Evolutionary conservation across 257 asterid species (phyloP), one percentile per base, ranked within the genome.

Genomic region (Coffea canephora): DNA sequence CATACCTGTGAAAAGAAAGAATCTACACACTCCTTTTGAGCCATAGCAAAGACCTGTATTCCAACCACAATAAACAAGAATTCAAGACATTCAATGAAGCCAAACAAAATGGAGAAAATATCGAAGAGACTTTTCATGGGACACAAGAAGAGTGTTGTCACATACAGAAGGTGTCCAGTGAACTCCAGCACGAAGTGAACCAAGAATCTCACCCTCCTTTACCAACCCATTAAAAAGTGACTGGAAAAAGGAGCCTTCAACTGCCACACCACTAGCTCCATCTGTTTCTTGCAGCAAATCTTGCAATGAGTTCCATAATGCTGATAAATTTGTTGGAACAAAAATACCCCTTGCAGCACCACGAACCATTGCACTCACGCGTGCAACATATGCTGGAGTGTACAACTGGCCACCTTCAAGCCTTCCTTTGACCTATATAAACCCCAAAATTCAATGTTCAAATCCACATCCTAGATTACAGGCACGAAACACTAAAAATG

Each of bases 371-470:
- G 98, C 97, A 87, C 85, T 89, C 82, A 96, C 92, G 69, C 97
- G 97, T 1, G 95, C 92, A 73, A 96, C 96, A 88, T 96, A 92
- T 52, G 97, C 99, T 4, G 99, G 98, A n/a, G 99, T 96, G 85
- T 92, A 96, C 87, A 96, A 73, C 79, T 94, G 99, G 41, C 98
- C 99, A 18, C 98, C 99, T 90, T 96, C 99, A 83, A 94, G 97
- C 90, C 95, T 91, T 69, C 98, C 99, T 84, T 94, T 96, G 73
- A 96, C 90, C 99, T 96, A 82, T 61, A 15, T 67, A 78, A 78
- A 73, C 83, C 76, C 82, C 77, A 83, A 36, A 80, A 59, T 31
- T 61, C 18, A 79, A 10, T 50, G 45, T 80, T 75, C 39, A 74
- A 80, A 77, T 48, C 39, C 48, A 66, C 41, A 77, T 59, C 2